Base-by-base conservation (phyloP, 202 grass and related monocot species). In the Saccharum hybrid region DNA sequence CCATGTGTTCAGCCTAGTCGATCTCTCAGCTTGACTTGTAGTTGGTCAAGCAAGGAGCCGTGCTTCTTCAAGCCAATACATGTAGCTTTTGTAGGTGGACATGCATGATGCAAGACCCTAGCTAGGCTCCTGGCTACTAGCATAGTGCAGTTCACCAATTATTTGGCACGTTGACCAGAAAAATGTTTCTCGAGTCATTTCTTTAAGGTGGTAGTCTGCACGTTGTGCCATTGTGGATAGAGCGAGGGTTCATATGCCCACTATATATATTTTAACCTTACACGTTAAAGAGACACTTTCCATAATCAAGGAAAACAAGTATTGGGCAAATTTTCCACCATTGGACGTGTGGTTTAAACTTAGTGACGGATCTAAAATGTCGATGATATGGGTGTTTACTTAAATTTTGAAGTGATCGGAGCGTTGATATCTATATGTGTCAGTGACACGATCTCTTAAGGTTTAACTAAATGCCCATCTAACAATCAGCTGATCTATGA, bases 21-120 rank as follows among this genome's bases (percentile, higher is more conserved):
- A 59, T 85, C 11, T 72, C 19, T 72, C 19, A 67, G 14, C 64
- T 79, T 86, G 74, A 86, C 79, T 62, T 62, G 88, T 74, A 37
- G 48, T 62, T 68, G 68, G 74, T 82, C 67, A 82, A 73, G 59
- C 10, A 59, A 42, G 48, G 87, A 81, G 59, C 69, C 78, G 83
- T 82, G 78, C 45, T 59, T n/a, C 46, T 33, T 66, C 7, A 86
- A 51, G 37, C 78, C 51, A 89, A 70, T 2, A 57, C n/a, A 10
- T 26, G 19, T 37, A 66, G 14, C 49, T 10, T 10, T 52, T 57
- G 72, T 74, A 74, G 72, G 72, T 74, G 46, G 31, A 4, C 76
- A 78, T 48, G 26, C 75, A 73, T 38, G 48, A 46, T 61, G 61
- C 39, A 31, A 68, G 59, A 11, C 22, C 41, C 19, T 45, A 23